These are phyloP conservation scores for Aspergillus nidulans DNA, from an alignment of 495 filamentous ascomycete species.

Conservation along the genomic window DNA sequence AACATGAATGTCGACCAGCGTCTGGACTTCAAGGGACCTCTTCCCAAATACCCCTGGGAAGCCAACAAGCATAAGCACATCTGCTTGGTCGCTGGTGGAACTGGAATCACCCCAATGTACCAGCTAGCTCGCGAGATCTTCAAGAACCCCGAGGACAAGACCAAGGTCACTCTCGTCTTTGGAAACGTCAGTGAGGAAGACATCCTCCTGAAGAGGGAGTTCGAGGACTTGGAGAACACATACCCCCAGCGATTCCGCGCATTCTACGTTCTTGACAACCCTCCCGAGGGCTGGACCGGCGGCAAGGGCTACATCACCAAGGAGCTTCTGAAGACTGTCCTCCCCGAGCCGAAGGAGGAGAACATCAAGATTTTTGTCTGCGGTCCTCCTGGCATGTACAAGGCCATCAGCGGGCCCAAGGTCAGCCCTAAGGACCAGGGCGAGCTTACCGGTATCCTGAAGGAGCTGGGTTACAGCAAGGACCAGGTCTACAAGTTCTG, in stretches of 20 bases:
- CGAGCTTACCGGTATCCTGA: constrained; percentile 75
- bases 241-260: constrained; percentile 90
- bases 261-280: constrained; percentile 84
- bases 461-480: constrained; percentile 84
- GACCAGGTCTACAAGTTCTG: constrained; percentile 99
- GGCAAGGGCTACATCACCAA: constrained; percentile 76
- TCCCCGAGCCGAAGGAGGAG: constrained; percentile 81
- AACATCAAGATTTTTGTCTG: constrained; percentile 94
- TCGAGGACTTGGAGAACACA: constrained; percentile 78
- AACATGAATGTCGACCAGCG: constrained; percentile 71
- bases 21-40: constrained; percentile 87
- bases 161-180: constrained; percentile 91
- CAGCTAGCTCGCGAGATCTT: constrained; percentile 84
- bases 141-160: constrained; percentile 92
- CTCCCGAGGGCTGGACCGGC: constrained; percentile 74
- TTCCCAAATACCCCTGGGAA: constrained; percentile 89
- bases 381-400: constrained; percentile 89
- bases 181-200: constrained; percentile 84
- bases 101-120: constrained; percentile 91
- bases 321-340: constrained; percentile 85
- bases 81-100: constrained; percentile 88
- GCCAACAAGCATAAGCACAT: constrained; percentile 95
- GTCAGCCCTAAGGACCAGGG: constrained; percentile 88
- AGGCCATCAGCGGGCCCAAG: constrained; percentile 85
- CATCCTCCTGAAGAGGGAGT: constrained; percentile 81